Percentiles rank a stretch among this genome's conserved stretches.
phyloP scores from a whole-genome alignment of 1,139 yeast genomes.

The Keqinozyma sinolaborantium region DNA sequence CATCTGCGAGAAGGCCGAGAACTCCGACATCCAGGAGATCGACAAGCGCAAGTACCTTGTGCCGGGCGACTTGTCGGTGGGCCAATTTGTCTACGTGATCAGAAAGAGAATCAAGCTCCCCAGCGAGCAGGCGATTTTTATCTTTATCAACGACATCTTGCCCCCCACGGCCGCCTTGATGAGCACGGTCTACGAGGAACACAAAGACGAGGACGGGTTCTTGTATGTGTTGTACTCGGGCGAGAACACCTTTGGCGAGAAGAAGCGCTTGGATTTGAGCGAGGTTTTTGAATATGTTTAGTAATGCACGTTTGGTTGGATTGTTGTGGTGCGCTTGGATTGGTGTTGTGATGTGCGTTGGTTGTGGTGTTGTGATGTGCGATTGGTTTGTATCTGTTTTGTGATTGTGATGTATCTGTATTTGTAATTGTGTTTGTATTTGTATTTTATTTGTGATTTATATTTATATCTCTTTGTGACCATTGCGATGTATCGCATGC shows the following conservation, averaged over 20 bases:
- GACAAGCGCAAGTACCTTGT: conserved; percentile 96
- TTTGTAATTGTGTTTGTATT: no score
- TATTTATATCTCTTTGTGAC: no score
- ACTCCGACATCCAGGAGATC: conserved; percentile 92
- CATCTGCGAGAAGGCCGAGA: conserved; percentile 96
- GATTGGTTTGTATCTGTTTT: no score
- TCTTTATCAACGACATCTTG: conserved; percentile 91
- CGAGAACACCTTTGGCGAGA: conserved; percentile 73
- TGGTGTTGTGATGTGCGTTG: no score
- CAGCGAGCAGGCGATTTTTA: conserved; percentile 96
- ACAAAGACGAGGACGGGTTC: conserved; percentile 96
- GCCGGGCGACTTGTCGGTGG: conserved; percentile 94
- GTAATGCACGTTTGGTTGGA: no score
- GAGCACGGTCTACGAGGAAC: conserved; percentile 93
- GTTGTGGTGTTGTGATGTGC: no score
- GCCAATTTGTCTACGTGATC: conserved; percentile 95
- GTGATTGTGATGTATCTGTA: no score
- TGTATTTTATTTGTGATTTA: no score
- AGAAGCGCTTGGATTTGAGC: conserved; percentile 21
- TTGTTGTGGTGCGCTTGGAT: no score
- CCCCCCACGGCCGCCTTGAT: conserved; percentile 98
- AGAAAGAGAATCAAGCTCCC: conserved; percentile 95
- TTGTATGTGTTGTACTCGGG: conserved; percentile 90
- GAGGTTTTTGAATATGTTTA: no score
- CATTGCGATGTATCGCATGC: no score